phyloP scores from a whole-genome alignment of 345 rosid species.

The Kernera saxatilis region DNA sequence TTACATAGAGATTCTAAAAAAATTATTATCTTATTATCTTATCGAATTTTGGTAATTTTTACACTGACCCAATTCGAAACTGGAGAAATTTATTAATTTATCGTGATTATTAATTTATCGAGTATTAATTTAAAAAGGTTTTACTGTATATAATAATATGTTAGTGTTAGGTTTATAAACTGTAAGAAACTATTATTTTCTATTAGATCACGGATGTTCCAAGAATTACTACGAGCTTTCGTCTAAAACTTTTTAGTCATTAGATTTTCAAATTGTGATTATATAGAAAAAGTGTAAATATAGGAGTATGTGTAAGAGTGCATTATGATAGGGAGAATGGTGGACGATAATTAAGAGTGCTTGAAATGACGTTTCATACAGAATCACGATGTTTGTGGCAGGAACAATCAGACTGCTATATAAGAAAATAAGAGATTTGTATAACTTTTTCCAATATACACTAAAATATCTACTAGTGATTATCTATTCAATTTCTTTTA shows the following conservation, averaged over 20 bases:
- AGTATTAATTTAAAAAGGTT: too few relatives aligned
- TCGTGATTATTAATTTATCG: too few relatives aligned
- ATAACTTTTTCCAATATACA: constrained; percentile 8
- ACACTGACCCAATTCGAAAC: too few relatives aligned
- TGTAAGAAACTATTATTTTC: too few relatives aligned
- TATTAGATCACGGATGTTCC: not conserved
- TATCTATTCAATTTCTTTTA: constrained; percentile 13
- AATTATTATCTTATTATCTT: too few relatives aligned
- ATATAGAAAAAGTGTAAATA: constrained; percentile 13
- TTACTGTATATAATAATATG: too few relatives aligned
- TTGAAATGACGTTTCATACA: constrained; percentile 55
- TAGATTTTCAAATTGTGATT: not conserved
- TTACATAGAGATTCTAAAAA: too few relatives aligned
- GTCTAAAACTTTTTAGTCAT: constrained; percentile 9
- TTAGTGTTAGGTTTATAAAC: too few relatives aligned
- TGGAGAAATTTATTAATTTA: too few relatives aligned
- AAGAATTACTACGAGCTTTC: constrained; percentile 8
- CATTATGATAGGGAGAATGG: constrained; percentile 27
- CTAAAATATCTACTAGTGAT: constrained; percentile 27
- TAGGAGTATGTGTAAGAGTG: constrained; percentile 29
- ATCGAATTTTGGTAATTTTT: too few relatives aligned
- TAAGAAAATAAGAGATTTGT: constrained; percentile 11
- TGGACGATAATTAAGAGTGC: constrained; percentile 30
- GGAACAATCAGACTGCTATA: constrained; percentile 30
- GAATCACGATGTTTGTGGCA: constrained; percentile 39